These are phyloP conservation scores for Hypoxylon sp. DNA, from an alignment of 2,329 filamentous ascomycete genomes.

Conservation along the genomic window DNA sequence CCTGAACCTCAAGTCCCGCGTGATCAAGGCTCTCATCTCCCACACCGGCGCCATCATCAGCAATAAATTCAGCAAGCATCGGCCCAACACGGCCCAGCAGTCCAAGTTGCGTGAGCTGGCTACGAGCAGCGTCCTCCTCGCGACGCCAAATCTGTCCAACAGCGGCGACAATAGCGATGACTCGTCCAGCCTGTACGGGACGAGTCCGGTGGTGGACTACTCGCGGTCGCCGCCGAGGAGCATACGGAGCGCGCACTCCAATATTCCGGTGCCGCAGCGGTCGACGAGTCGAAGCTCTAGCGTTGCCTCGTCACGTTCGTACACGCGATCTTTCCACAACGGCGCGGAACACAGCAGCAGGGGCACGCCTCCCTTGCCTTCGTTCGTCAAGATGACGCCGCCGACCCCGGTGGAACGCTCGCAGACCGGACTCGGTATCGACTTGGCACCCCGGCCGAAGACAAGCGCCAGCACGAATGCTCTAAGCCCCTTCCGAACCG, in stretches of 20 bases:
- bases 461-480: slow-evolving; percentile 44
- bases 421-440: slow-evolving; percentile 45
- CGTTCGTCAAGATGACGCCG: slow-evolving; percentile 51
- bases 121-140: slow-evolving; percentile 76
- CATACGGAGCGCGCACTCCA: slow-evolving; percentile 62
- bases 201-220: slow-evolving; percentile 68
- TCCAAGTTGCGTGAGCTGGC: slow-evolving; percentile 84
- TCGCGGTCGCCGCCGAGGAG: slow-evolving; percentile 69
- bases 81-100: slow-evolving; percentile 82
- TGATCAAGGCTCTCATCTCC: slow-evolving; percentile 92
- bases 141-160: slow-evolving; percentile 56
- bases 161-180: slow-evolving; percentile 67
- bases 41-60: slow-evolving; percentile 96
- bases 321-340: slow-evolving; percentile 40
- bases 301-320: slow-evolving; percentile 59
- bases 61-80: slow-evolving; percentile 94
- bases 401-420: slow-evolving; percentile 44
- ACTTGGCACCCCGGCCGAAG: slow-evolving; percentile 44
- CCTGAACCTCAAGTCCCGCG: slow-evolving; percentile 90
- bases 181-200: slow-evolving; percentile 65
- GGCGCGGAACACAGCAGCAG: slow-evolving; percentile 43
- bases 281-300: slow-evolving; percentile 66
- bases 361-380: slow-evolving; percentile 44
- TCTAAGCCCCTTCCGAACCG: slow-evolving; percentile 34
- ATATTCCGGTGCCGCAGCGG: slow-evolving; percentile 57